Evolutionary conservation across 78 protist genomes (phyloP), one percentile per base, ranked within the genome.

Genomic region (Anaeramoeba flamelloides): DNA sequence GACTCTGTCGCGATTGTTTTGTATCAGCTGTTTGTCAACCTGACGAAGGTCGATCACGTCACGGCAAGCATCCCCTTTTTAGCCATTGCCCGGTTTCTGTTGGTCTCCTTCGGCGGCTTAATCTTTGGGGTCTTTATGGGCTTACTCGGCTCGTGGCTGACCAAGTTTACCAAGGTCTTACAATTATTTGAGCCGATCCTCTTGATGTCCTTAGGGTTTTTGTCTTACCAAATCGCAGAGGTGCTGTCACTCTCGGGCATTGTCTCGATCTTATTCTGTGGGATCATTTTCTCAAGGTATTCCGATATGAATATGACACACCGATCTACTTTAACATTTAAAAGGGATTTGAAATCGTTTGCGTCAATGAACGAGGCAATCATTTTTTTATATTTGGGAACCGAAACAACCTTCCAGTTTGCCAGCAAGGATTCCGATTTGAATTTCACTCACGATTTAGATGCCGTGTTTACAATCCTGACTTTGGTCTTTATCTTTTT

Each of bases 231-330:
- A 0, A 33, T 65, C 0, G 74, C 77, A 0, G 86, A 83, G 30
- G 32, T 83, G 38, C 74, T 77, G 75, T 31, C 32, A 4, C 38
- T 83, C 39, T 83, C 86, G 1, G 86, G 86, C 3, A 77, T 83
- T 37, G 0, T 83, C 30, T 69, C 41, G 40, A 83, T 83, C 34
- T 0, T 83, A 41, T 2, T 75, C 1, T 2, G 39, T 34, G 78
- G 79, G 40, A 75, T 82, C 30, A 74, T 75, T 1, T 1, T 75
- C 78, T 0, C 3, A 40, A 79, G 77, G 69, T 82, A 82, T 36
- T 36, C 85, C 0, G 41, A 4, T 2, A 33, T 34, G 40, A 82
- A 82, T 38, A 2, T 82, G 8, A 2, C 12, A 1, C 12, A 36
- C 31, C 2, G 17, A 2, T 69, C 78, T 3, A 37, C 1, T 39